Evolutionary conservation across 495 filamentous ascomycete genomes (phyloP).

Genomic region (Penicillium simplicissimum): DNA sequence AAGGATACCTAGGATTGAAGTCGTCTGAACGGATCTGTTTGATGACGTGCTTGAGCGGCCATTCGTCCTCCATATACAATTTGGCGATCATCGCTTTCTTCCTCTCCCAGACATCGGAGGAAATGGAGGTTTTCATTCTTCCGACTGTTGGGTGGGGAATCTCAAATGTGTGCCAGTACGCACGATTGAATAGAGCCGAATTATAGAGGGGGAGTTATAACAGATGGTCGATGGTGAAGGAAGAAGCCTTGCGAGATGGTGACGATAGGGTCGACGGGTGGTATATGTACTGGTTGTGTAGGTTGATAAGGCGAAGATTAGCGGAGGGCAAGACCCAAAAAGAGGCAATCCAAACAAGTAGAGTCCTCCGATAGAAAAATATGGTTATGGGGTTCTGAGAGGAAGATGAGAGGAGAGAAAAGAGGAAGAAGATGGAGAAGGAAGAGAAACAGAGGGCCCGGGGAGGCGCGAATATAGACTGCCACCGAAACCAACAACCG

Average conservation of each 20-base stretch:
- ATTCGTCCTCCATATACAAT: conserved; percentile 52
- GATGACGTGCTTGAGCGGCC: conserved; percentile 52
- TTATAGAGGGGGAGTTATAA: neutral
- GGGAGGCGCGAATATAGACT: conserved; percentile 22
- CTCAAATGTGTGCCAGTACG: neutral
- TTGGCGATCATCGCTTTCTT: conserved; percentile 50
- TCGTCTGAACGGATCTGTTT: conserved; percentile 50
- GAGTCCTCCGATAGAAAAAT: neutral
- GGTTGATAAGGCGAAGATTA: neutral
- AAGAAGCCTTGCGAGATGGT: neutral
- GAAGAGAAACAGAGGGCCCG: conserved; percentile 13
- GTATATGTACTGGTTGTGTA: neutral
- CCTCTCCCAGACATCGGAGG: conserved; percentile 52
- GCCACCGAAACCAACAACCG: neutral
- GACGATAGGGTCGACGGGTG: neutral
- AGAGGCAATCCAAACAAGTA: neutral
- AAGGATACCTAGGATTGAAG: conserved; percentile 49
- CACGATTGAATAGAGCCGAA: neutral
- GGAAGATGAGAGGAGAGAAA: neutral
- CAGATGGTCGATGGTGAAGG: neutral
- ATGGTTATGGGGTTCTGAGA: neutral
- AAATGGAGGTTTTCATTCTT: conserved; percentile 49
- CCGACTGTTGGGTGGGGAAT: neutral
- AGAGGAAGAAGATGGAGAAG: conserved; percentile 2
- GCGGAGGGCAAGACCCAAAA: neutral